Percentiles rank a stretch among this genome's conserved stretches.
Evolutionary conservation across 1,139 yeast genomes (phyloP).

Genomic region (Taiozyma onychis): DNA sequence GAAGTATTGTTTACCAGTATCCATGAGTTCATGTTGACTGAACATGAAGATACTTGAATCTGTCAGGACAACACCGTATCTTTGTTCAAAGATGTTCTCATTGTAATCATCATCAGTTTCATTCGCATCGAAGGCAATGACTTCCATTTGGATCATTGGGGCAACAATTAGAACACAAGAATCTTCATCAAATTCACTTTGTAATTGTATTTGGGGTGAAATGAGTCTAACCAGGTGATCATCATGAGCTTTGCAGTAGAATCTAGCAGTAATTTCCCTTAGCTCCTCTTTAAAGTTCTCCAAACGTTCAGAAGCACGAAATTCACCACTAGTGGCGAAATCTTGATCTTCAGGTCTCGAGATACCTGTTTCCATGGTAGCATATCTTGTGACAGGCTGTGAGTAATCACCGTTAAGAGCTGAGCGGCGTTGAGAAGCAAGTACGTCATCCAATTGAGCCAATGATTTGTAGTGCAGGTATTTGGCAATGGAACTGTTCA

Average conservation of each 20-base stretch:
- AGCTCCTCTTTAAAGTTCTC: conserved; percentile 50
- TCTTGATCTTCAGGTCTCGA: conserved; percentile 3
- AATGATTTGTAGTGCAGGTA: conserved; percentile 64
- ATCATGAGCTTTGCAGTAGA: conserved; percentile 46
- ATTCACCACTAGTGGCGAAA: conserved; percentile 7
- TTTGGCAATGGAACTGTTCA: conserved; percentile 49
- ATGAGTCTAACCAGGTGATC: conserved; percentile 66
- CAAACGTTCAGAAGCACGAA: conserved; percentile 24
- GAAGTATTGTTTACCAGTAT: conserved; percentile 38
- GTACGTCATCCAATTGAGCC: conserved; percentile 50
- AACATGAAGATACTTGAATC: conserved; percentile 72
- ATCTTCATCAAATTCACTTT: conserved; percentile 57
- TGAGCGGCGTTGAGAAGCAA: conserved; percentile 20
- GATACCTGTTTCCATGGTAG: conserved; percentile 14
- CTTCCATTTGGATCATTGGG: conserved; percentile 64
- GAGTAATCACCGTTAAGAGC: conserved; percentile 9
- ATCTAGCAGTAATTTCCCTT: conserved; percentile 31
- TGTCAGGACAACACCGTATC: conserved; percentile 62
- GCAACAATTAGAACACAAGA: conserved; percentile 68
- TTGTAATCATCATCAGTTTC: conserved; percentile 44
- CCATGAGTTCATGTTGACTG: conserved; percentile 40
- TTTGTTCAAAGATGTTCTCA: conserved; percentile 53
- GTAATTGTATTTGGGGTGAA: conserved; percentile 83
- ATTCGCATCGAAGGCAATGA: conserved; percentile 45
- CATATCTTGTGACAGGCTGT: conserved; percentile 12